These are phyloP conservation scores for Talaromyces sp. DNA, from an alignment of 2,329 filamentous ascomycete genomes.

Conservation along the genomic window DNA sequence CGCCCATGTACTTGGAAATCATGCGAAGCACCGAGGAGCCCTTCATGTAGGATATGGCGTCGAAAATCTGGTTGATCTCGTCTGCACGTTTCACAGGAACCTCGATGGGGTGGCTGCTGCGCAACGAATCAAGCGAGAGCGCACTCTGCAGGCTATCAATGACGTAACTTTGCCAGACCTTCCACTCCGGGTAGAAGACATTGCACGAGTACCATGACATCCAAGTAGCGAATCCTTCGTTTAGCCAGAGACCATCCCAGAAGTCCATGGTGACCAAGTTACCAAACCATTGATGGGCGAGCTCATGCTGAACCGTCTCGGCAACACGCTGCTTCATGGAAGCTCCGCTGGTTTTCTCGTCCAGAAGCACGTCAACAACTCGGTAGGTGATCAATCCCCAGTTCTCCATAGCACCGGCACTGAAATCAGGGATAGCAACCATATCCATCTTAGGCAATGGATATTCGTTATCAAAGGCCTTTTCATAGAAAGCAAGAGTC, in stretches of 20 bases:
- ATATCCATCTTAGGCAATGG: slow-evolving; percentile 94
- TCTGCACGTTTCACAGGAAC: slow-evolving; percentile 92
- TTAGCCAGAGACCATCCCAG: slow-evolving; percentile 96
- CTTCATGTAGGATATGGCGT: slow-evolving; percentile 96
- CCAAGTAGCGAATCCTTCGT: slow-evolving; percentile 87
- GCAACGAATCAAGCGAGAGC: slow-evolving; percentile 78
- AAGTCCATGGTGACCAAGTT: slow-evolving; percentile 98
- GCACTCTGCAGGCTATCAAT: slow-evolving; percentile 88
- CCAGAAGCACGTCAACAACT: slow-evolving; percentile 82
- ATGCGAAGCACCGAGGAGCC: slow-evolving; percentile 93
- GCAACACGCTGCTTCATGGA: slow-evolving; percentile 88
- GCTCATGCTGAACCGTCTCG: slow-evolving; percentile 92
- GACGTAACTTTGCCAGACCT: slow-evolving; percentile 94
- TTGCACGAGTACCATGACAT: slow-evolving; percentile 96
- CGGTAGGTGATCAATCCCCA: slow-evolving; percentile 96
- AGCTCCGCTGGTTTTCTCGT: slow-evolving; percentile 86
- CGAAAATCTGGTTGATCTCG: slow-evolving; percentile 97
- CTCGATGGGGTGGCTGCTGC: slow-evolving; percentile 94
- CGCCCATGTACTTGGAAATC: slow-evolving; percentile 92
- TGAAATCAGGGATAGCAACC: slow-evolving; percentile 93
- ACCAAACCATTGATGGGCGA: slow-evolving; percentile 97
- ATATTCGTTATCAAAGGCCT: slow-evolving; percentile 82
- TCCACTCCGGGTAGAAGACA: slow-evolving; percentile 95
- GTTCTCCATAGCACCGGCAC: slow-evolving; percentile 96
- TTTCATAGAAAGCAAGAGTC: slow-evolving; percentile 91